Evolutionary conservation across 2,329 filamentous ascomycete genomes (phyloP).

Genomic region (Fusarium bulbicola): DNA sequence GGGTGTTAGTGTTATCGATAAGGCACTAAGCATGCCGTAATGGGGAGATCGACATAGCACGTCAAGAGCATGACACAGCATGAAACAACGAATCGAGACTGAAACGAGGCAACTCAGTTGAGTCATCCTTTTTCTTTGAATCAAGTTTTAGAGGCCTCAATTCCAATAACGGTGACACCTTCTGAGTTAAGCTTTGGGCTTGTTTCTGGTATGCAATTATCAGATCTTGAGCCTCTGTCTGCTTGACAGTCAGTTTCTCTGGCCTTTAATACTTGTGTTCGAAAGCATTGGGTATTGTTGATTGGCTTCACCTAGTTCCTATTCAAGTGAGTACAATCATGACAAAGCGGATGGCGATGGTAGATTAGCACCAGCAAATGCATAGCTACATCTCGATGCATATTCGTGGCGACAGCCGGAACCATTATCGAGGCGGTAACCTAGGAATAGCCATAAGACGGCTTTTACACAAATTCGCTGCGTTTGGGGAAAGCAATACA

Average conservation of each 20-base stretch:
- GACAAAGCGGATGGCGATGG: background rate
- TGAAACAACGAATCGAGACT: slow-evolving; percentile 14
- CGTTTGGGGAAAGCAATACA: background rate
- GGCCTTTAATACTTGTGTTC: background rate
- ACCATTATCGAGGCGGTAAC: background rate
- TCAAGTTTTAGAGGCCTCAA: background rate
- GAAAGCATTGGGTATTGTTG: background rate
- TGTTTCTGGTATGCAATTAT: background rate
- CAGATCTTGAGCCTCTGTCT: background rate
- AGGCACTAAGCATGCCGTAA: slow-evolving; percentile 4
- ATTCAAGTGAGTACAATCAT: background rate
- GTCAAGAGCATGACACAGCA: slow-evolving; percentile 8
- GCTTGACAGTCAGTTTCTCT: background rate
- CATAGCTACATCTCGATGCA: background rate
- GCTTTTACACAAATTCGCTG: no score
- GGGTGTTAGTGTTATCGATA: slow-evolving; percentile 26
- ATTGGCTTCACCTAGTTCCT: background rate
- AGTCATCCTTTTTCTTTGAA: background rate
- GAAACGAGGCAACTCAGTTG: slow-evolving; percentile 9
- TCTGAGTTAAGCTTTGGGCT: background rate
- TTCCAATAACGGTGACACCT: background rate
- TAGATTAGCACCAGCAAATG: background rate
- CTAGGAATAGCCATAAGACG: background rate
- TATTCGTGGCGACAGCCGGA: background rate
- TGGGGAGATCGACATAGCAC: slow-evolving; percentile 20